Evolutionary conservation across 352 stramenopile genomes (phyloP).

Genomic region (Globisporangium cystogenes): DNA sequence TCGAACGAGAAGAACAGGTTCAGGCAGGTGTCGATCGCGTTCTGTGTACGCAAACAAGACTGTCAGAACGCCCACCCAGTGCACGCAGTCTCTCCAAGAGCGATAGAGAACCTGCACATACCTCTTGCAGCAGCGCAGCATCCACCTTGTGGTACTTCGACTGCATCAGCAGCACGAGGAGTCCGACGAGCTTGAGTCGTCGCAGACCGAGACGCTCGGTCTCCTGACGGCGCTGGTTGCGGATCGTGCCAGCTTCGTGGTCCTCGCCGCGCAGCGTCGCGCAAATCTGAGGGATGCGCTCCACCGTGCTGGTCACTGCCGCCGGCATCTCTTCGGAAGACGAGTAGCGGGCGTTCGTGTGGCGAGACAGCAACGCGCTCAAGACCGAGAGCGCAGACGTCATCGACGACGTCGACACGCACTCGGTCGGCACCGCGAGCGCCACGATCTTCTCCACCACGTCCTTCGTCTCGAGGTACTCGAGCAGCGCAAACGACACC

Average conservation of each 20-base stretch:
- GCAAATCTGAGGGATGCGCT: constrained; percentile 58
- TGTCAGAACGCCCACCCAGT: no score
- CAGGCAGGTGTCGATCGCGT: constrained; percentile 68
- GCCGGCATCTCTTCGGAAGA: constrained; percentile 56
- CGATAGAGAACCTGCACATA: constrained; percentile 1
- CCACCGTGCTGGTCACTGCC: constrained; percentile 46
- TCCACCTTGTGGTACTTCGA: constrained; percentile 83
- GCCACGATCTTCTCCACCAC: constrained; percentile 65
- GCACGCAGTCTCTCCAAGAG: not conserved
- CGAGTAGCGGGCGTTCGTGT: constrained; percentile 74
- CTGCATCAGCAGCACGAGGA: constrained; percentile 78
- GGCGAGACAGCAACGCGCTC: constrained; percentile 65
- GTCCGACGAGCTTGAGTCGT: constrained; percentile 74
- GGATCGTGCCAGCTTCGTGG: constrained; percentile 57
- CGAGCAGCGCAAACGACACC: constrained; percentile 62
- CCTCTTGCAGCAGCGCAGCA: constrained; percentile 49
- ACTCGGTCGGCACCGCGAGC: constrained; percentile 22
- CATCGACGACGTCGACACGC: constrained; percentile 65
- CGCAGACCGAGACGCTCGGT: constrained; percentile 68
- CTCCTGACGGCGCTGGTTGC: constrained; percentile 70
- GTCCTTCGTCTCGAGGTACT: constrained; percentile 73
- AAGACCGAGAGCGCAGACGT: constrained; percentile 73
- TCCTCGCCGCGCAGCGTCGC: constrained; percentile 53
- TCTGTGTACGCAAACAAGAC: constrained; percentile 10
- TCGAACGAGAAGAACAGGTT: constrained; percentile 88